phyloP scores from a whole-genome alignment of 164 flowering plant genomes.

The Macadamia tetraphylla region DNA sequence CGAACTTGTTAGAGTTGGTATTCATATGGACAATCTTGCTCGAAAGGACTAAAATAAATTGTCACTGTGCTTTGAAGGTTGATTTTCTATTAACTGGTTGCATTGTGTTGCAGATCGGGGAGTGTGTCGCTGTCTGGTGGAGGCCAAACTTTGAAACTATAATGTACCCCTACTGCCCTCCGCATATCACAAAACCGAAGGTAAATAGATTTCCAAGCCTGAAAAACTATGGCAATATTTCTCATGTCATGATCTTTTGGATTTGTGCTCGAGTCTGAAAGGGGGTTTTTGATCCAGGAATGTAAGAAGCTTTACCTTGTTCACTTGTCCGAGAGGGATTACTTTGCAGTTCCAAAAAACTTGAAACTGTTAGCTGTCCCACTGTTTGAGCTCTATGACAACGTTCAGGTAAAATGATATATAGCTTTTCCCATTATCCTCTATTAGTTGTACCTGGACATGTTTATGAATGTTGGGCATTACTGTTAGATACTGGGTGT shows the following conservation, averaged over 20 bases:
- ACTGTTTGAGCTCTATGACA: slow-evolving; percentile 91
- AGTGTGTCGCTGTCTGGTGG: slow-evolving; percentile 99
- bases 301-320: slow-evolving; percentile 94
- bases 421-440: neutral
- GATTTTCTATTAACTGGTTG: neutral
- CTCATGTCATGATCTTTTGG: neutral
- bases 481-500: neutral
- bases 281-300: slow-evolving; percentile 44
- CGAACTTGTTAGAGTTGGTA: neutral
- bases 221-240: neutral
- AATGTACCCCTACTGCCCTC: slow-evolving; percentile 97
- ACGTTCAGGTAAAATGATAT: slow-evolving; percentile 71
- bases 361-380: slow-evolving; percentile 95
- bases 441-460: neutral
- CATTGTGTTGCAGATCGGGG: slow-evolving; percentile 73
- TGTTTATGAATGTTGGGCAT: slow-evolving; percentile 3
- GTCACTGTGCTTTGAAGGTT: neutral
- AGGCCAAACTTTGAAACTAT: slow-evolving; percentile 97
- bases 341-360: slow-evolving; percentile 95
- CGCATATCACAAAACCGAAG: slow-evolving; percentile 97
- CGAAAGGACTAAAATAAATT: neutral
- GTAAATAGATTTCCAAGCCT: slow-evolving; percentile 23
- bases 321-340: slow-evolving; percentile 91
- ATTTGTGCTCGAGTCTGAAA: neutral
- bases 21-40: neutral